phyloP scores from a whole-genome alignment of 768 basidiomycete species.

The Lentinula raphanica region DNA sequence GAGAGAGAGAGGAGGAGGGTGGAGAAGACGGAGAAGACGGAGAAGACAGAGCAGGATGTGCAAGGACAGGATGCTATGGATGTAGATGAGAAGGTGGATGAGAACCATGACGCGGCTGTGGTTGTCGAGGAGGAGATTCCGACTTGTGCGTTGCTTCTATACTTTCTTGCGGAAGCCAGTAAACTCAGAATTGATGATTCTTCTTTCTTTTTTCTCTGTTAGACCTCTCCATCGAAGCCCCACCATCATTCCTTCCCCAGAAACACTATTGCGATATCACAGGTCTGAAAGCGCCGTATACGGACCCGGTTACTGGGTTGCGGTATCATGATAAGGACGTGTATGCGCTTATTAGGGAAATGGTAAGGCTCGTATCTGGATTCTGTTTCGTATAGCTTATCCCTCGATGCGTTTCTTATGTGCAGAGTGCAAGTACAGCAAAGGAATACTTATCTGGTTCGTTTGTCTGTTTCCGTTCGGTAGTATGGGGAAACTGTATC shows the following conservation, averaged over 20 bases:
- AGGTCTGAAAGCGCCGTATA: conserved; percentile 80
- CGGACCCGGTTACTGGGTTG: conserved; percentile 73
- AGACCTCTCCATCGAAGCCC: conserved; percentile 83
- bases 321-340: conserved; percentile 84
- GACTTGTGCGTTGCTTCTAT: conserved; percentile 46
- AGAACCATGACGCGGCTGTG: too few relatives aligned
- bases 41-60: conserved; percentile 37
- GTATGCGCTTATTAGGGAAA: conserved; percentile 73
- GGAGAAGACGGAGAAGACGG: conserved; percentile 39
- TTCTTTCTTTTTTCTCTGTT: too few relatives aligned
- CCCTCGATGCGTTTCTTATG: too few relatives aligned
- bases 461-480: conserved; percentile 14
- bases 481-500: too few relatives aligned
- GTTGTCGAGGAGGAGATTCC: conserved; percentile 55
- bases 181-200: background rate
- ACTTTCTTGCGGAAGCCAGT: background rate
- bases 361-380: conserved; percentile 38
- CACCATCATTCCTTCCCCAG: conserved; percentile 74
- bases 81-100: conserved; percentile 44
- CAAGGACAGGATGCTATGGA: conserved; percentile 41
- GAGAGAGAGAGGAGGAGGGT: conserved; percentile 56
- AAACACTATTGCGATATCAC: conserved; percentile 84
- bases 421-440: conserved; percentile 64
- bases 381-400: too few relatives aligned
- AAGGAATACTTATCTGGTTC: conserved; percentile 71